These are phyloP conservation scores for Ulota crispa DNA, from an alignment of 225 moss, liverwort and hornwort species.

Conservation along the genomic window DNA sequence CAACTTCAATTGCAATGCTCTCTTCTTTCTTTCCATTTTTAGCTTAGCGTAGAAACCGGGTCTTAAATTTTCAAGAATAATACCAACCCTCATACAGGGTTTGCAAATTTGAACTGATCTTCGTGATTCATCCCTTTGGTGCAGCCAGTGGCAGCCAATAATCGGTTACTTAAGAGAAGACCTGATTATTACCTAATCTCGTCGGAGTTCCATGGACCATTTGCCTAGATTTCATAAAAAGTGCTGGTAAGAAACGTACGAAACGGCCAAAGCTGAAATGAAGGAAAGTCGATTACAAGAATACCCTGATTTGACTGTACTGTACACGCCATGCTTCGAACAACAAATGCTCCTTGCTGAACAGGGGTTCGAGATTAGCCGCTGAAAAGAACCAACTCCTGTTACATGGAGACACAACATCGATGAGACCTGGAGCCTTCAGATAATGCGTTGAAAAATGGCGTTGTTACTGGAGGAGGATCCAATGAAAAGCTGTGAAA, in stretches of 20 bases:
- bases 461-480: not conserved
- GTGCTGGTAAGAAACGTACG: not conserved
- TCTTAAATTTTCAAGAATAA: not conserved
- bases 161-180: not conserved
- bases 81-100: not conserved
- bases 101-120: not conserved
- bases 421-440: not conserved
- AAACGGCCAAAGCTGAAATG: not conserved
- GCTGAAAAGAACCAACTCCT: too few species aligned
- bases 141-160: not conserved
- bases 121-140: not conserved
- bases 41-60: not conserved
- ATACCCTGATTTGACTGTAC: not conserved
- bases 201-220: not conserved
- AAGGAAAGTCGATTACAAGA: not conserved
- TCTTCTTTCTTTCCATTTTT: not conserved
- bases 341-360: not conserved
- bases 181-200: not conserved
- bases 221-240: not conserved
- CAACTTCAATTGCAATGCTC: not conserved
- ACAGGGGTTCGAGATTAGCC: not conserved
- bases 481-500: not conserved
- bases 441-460: not conserved
- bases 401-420: not conserved
- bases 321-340: not conserved